phyloP scores from a whole-genome alignment of 2,329 filamentous ascomycete genomes.

The Coleophoma cylindrospora region DNA sequence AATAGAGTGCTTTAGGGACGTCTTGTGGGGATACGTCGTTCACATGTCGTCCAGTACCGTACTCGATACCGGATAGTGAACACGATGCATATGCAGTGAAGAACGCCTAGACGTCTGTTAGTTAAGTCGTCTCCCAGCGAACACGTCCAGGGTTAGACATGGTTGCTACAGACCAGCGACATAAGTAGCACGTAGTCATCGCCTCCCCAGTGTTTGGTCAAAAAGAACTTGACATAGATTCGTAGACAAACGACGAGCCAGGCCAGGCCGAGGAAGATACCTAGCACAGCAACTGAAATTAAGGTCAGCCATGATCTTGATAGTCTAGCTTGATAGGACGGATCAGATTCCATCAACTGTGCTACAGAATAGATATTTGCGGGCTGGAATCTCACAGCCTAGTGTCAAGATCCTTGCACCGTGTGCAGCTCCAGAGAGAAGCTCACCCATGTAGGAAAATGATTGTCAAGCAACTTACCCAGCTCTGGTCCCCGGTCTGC shows the following conservation, averaged over 20 bases:
- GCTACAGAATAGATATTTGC: too few species aligned
- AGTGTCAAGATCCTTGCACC: too few species aligned
- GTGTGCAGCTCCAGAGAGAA: too few species aligned
- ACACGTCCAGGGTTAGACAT: background rate
- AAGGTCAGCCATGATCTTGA: too few species aligned
- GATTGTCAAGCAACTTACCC: too few species aligned
- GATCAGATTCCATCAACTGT: too few species aligned
- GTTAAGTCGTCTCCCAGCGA: background rate
- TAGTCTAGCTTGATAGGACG: too few species aligned
- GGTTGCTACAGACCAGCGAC: slow-evolving; percentile 10
- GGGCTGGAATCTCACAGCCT: too few species aligned
- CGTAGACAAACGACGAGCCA: slow-evolving; percentile 17
- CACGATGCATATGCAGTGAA: slow-evolving; percentile 13
- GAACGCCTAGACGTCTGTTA: slow-evolving; percentile 8
- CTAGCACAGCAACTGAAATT: slow-evolving; percentile 9
- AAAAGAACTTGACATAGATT: slow-evolving; percentile 15
- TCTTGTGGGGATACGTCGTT: slow-evolving; percentile 8
- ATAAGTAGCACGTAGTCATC: slow-evolving; percentile 18
- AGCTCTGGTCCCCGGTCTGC: too few species aligned
- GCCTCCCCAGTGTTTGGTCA: slow-evolving; percentile 17
- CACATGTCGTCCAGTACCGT: slow-evolving; percentile 15
- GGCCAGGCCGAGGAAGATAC: slow-evolving; percentile 12
- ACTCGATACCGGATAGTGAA: slow-evolving; percentile 10
- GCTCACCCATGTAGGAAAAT: too few species aligned
- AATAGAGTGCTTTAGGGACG: slow-evolving; percentile 12